phyloP scores from a whole-genome alignment of 179 eudicot genomes.

The Sideroxylon spinosum region DNA sequence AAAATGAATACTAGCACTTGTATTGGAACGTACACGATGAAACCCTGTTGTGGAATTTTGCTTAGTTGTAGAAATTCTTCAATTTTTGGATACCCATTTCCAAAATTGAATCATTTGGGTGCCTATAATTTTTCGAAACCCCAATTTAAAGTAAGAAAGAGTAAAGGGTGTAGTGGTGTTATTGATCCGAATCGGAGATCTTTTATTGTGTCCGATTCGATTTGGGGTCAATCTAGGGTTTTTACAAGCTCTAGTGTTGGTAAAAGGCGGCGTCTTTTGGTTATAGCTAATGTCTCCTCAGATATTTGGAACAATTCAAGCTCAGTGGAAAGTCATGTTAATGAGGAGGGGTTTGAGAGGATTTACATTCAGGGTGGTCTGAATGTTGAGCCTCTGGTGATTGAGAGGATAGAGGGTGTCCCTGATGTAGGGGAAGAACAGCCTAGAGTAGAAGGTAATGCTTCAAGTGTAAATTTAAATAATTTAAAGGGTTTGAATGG shows the following conservation, averaged over 20 bases:
- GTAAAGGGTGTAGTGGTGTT: slow-evolving; percentile 28
- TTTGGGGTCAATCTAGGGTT: slow-evolving; percentile 34
- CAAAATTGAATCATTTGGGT: slow-evolving; percentile 21
- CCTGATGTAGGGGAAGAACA: slow-evolving; percentile 21
- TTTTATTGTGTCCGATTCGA: slow-evolving; percentile 42
- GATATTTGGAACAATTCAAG: slow-evolving; percentile 47
- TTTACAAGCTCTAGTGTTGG: slow-evolving; percentile 16
- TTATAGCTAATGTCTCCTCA: slow-evolving; percentile 39
- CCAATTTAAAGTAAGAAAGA: slow-evolving; percentile 21
- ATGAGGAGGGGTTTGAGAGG: slow-evolving; percentile 52
- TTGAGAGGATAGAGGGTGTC: slow-evolving; percentile 34
- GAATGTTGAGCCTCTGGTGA: slow-evolving; percentile 54
- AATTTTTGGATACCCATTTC: slow-evolving; percentile 31
- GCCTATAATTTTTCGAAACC: slow-evolving; percentile 36
- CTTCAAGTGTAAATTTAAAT: slow-evolving; percentile 22
- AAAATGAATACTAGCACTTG: slow-evolving; percentile 36
- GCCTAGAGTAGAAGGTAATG: slow-evolving; percentile 23
- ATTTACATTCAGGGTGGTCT: slow-evolving; percentile 56
- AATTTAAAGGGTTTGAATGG: slow-evolving; percentile 26
- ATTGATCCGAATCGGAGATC: slow-evolving; percentile 30
- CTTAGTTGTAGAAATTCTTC: slow-evolving; percentile 33
- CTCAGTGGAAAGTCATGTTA: slow-evolving; percentile 38
- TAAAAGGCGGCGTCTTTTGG: slow-evolving; percentile 19
- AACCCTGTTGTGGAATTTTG: slow-evolving; percentile 34
- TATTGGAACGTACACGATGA: slow-evolving; percentile 33